phyloP scores from a whole-genome alignment of 208 protist species.

The Zelonia costaricensis region DNA sequence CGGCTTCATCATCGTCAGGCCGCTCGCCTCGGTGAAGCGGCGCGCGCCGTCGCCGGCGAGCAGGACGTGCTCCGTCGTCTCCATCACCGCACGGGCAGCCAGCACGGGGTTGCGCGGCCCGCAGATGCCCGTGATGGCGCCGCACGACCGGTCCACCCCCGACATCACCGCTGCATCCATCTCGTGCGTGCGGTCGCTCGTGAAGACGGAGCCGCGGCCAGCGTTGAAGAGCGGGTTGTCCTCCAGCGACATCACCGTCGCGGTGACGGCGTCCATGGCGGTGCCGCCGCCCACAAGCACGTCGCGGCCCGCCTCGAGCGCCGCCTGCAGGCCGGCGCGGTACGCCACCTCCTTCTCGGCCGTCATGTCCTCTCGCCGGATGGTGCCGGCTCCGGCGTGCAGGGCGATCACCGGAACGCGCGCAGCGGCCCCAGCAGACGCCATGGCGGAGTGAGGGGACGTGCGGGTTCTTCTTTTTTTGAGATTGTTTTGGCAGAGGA shows the following conservation, averaged over 20 bases:
- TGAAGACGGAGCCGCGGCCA: conserved; percentile 30
- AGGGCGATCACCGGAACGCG: conserved; percentile 20
- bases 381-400: conserved; percentile 29
- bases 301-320: conserved; percentile 16
- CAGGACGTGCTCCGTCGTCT: conserved; percentile 29
- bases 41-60: conserved; percentile 26
- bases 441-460: conserved; percentile 6
- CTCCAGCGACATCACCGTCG: conserved; percentile 26
- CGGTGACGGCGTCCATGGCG: conserved; percentile 29
- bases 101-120: conserved; percentile 32
- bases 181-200: conserved; percentile 29
- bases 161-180: conserved; percentile 36
- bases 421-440: background rate
- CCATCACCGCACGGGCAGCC: conserved; percentile 28
- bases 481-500: no score
- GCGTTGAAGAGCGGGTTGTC: conserved; percentile 36
- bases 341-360: conserved; percentile 19
- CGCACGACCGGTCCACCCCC: conserved; percentile 24
- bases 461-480: background rate
- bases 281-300: conserved; percentile 19
- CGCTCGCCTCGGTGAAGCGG: conserved; percentile 16
- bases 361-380: conserved; percentile 16
- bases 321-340: conserved; percentile 17
- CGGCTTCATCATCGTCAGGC: conserved; percentile 17
- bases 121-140: conserved; percentile 26